Percentiles rank a stretch among this genome's conserved stretches.
Conservation (phyloP, 352 stramenopile species). For the Phytophthora boehmeriae region DNA sequence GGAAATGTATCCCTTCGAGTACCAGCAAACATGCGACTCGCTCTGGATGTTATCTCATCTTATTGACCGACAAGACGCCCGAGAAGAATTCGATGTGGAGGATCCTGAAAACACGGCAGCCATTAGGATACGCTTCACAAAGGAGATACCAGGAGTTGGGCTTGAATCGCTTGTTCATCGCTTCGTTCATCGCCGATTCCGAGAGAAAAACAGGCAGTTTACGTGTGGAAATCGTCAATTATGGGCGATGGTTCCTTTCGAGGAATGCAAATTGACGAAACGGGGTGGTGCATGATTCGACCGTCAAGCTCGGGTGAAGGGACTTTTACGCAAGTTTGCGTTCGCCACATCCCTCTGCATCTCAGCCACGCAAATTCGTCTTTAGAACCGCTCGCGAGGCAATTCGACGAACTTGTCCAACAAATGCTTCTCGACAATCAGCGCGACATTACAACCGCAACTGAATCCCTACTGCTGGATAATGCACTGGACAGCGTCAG, state of each 20-base stretch:
- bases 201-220: neutral
- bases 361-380: neutral
- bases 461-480: neutral
- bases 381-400: neutral
- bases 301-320: constrained; percentile 2
- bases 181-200: constrained; percentile 4
- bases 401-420: constrained; percentile 5
- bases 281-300: constrained; percentile 5
- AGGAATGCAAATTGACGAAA: constrained; percentile 14
- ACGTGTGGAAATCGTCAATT: constrained; percentile 2
- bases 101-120: constrained; percentile 6
- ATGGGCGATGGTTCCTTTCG: neutral
- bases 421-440: constrained; percentile 8
- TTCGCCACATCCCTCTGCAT: constrained; percentile 9
- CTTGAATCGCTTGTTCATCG: neutral
- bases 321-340: neutral
- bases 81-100: too few relatives aligned
- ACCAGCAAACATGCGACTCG: constrained; percentile 11
- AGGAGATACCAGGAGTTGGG: neutral
- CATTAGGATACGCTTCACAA: constrained; percentile 5
- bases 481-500: neutral
- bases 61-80: too few relatives aligned
- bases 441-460: neutral
- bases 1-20: constrained; percentile 14
- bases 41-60: constrained; percentile 16